Percentiles rank a stretch among this genome's conserved stretches.
phyloP scores from a whole-genome alignment of 768 basidiomycete species.

The Lyophyllum atratum region DNA sequence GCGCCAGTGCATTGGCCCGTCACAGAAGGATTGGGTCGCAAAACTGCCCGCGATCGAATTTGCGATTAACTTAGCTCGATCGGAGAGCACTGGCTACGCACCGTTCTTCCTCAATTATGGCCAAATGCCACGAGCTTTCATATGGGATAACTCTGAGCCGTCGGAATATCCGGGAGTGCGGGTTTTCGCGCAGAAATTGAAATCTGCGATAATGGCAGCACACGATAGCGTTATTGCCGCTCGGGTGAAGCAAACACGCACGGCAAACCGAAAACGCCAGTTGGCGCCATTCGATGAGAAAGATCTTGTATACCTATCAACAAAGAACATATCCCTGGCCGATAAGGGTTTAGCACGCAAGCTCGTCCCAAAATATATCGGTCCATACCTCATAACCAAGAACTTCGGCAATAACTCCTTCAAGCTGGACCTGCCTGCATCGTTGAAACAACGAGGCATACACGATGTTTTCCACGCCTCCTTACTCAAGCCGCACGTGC shows the following conservation, averaged over 20 bases:
- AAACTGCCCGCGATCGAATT: conserved; percentile 35
- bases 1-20: conserved; percentile 18
- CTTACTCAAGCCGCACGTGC: conserved; percentile 18
- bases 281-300: neutral
- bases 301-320: neutral
- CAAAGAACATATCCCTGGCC: neutral
- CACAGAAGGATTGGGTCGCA: conserved; percentile 29
- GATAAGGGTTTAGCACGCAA: neutral
- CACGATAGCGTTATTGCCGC: conserved; percentile 31
- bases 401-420: neutral
- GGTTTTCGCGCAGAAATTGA: conserved; percentile 21
- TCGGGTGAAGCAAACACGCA: conserved; percentile 18
- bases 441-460: conserved; percentile 7
- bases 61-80: conserved; percentile 35
- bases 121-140: conserved; percentile 18
- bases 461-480: conserved; percentile 33
- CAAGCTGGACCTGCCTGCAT: conserved; percentile 20
- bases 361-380: neutral
- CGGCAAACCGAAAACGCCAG: conserved; percentile 19
- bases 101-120: conserved; percentile 32
- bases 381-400: neutral
- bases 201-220: conserved; percentile 22
- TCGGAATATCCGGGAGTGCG: conserved; percentile 23
- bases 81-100: conserved; percentile 33
- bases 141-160: conserved; percentile 11